Evolutionary conservation across 495 filamentous ascomycete genomes (phyloP).

Genomic region (Rhypophila decipiens): DNA sequence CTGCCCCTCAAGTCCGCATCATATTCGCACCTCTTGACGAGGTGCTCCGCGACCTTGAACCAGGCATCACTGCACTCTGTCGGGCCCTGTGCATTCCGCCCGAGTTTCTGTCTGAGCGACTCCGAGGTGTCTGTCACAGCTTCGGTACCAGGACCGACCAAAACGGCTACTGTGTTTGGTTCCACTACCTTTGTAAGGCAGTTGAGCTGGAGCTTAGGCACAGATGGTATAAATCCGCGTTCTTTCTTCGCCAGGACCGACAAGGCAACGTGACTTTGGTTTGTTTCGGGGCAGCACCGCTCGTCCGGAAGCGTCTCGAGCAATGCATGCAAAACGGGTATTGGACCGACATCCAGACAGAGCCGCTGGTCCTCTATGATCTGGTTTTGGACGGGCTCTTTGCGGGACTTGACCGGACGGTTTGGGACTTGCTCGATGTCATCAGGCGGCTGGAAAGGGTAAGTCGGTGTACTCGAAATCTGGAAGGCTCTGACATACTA

Average conservation of each 20-base stretch:
- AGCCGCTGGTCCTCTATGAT: conserved; percentile 12
- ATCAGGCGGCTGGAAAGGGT: conserved; percentile 4
- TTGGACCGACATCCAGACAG: background rate
- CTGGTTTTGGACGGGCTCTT: conserved; percentile 11
- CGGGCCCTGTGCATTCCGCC: conserved; percentile 4
- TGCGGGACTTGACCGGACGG: conserved; percentile 7
- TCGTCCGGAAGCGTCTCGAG: background rate
- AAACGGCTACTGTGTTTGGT: conserved; percentile 3
- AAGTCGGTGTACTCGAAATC: no score
- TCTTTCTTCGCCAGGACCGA: conserved; percentile 4
- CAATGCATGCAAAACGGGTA: background rate
- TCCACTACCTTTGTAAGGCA: conserved; percentile 20
- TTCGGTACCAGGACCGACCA: conserved; percentile 8
- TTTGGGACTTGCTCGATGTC: conserved; percentile 7
- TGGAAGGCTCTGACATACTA: no score
- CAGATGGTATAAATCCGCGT: conserved; percentile 9
- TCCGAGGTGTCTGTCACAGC: conserved; percentile 11
- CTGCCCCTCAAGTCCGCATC: background rate
- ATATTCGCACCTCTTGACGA: background rate
- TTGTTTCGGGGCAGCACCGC: background rate
- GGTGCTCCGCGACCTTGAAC: background rate
- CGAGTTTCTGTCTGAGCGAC: conserved; percentile 9
- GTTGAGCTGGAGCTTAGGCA: conserved; percentile 5
- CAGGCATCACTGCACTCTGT: background rate
- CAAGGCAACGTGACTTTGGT: background rate